Conservation (phyloP, 495 filamentous ascomycete species). For the Cairneyella variabilis region DNA sequence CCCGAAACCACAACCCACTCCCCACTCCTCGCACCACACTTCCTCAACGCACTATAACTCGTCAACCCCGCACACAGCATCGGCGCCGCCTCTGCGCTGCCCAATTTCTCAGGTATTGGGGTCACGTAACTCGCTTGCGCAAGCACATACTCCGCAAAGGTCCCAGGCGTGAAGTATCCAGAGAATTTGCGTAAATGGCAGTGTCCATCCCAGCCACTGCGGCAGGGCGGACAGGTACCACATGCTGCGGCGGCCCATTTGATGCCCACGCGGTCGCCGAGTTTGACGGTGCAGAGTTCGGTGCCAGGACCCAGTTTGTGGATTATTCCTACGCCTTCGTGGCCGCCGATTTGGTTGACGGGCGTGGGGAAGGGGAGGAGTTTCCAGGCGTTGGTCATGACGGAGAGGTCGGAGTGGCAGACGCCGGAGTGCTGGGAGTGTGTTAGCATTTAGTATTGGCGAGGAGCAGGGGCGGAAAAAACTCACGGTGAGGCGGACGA, state of each 20-base stretch:
- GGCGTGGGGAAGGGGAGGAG: constrained; percentile 44
- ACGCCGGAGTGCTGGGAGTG: constrained; percentile 42
- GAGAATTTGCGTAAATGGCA: constrained; percentile 50
- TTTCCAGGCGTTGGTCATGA: constrained; percentile 47
- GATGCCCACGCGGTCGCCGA: constrained; percentile 61
- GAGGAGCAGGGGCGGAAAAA: neutral
- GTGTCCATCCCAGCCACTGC: constrained; percentile 42
- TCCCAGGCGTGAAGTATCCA: constrained; percentile 37
- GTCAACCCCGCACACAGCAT: constrained; percentile 59
- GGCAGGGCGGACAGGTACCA: constrained; percentile 38
- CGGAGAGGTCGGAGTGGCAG: constrained; percentile 59
- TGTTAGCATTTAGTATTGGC: neutral
- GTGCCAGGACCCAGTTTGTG: constrained; percentile 53
- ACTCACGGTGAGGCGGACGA: constrained; percentile 57
- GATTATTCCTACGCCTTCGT: constrained; percentile 55
- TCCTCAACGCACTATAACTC: constrained; percentile 50
- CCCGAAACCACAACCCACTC: too few species aligned
- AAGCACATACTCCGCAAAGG: constrained; percentile 65
- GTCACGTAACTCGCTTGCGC: constrained; percentile 62
- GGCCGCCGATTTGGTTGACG: constrained; percentile 62
- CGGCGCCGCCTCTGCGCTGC: constrained; percentile 55
- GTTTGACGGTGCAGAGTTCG: constrained; percentile 47
- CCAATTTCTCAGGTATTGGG: constrained; percentile 56
- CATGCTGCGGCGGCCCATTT: constrained; percentile 40
- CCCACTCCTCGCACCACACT: too few species aligned